Conservation (phyloP, 2,329 filamentous ascomycete genomes). For the Ceratocystis eucalypticola region DNA sequence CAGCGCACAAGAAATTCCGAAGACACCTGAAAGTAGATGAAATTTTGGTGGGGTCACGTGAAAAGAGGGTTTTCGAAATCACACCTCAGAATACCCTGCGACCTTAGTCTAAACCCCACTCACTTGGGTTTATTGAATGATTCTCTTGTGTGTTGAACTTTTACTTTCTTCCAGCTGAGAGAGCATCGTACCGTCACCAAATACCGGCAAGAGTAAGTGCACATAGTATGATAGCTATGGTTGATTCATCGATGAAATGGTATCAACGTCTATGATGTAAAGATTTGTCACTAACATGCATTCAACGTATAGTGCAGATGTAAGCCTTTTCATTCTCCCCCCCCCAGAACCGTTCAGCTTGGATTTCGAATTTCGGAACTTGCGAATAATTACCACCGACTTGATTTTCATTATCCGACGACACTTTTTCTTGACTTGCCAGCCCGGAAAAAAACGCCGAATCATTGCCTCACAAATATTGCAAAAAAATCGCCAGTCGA, state of each 20-base stretch:
- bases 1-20: constrained; percentile 12
- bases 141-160: constrained; percentile 24
- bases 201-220: constrained; percentile 47
- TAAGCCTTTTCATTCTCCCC: constrained; percentile 37
- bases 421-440: neutral
- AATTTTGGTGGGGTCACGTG: constrained; percentile 19
- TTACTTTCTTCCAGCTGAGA: constrained; percentile 20
- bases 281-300: constrained; percentile 34
- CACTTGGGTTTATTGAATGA: constrained; percentile 20
- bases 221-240: constrained; percentile 11
- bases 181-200: constrained; percentile 32
- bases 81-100: constrained; percentile 17
- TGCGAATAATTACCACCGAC: neutral
- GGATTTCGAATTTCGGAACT: neutral
- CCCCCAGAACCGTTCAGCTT: neutral
- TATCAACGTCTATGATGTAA: neutral
- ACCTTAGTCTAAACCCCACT: constrained; percentile 19
- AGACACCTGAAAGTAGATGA: neutral
- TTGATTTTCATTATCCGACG: constrained; percentile 19
- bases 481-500: constrained; percentile 6
- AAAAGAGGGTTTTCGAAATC: constrained; percentile 18
- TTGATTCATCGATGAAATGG: constrained; percentile 6
- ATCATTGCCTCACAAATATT: constrained; percentile 11
- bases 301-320: constrained; percentile 63
- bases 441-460: constrained; percentile 19